phyloP scores from a whole-genome alignment of 2,329 filamentous ascomycete species.

The Lasiodiplodia sp. region DNA sequence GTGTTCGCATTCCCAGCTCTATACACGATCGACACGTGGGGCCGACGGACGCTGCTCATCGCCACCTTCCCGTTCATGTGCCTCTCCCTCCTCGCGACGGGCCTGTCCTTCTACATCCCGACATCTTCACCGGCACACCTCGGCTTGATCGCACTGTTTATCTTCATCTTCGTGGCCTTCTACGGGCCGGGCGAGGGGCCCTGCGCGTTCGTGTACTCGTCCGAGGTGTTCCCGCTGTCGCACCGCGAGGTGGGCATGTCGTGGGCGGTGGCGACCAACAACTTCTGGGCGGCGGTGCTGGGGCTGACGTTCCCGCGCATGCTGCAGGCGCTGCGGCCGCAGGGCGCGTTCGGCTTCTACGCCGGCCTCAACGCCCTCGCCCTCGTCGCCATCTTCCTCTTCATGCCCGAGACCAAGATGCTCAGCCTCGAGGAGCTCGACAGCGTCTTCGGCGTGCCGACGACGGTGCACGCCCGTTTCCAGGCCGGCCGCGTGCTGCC shows the following conservation, averaged over 20 bases:
- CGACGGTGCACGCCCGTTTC: slow-evolving; percentile 49
- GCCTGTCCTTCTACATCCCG: slow-evolving; percentile 62
- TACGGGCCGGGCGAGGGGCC: slow-evolving; percentile 55
- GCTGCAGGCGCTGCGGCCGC: slow-evolving; percentile 58
- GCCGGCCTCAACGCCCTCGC: slow-evolving; percentile 66
- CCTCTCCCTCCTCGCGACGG: slow-evolving; percentile 55
- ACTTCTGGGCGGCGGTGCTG: slow-evolving; percentile 65
- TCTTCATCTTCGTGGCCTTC: slow-evolving; percentile 63
- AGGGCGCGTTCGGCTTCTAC: slow-evolving; percentile 68
- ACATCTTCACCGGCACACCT: slow-evolving; percentile 49
- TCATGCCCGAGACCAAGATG: slow-evolving; percentile 58
- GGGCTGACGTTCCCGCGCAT: slow-evolving; percentile 69
- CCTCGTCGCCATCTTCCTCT: slow-evolving; percentile 64
- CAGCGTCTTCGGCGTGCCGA: slow-evolving; percentile 58
- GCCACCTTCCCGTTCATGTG: slow-evolving; percentile 61
- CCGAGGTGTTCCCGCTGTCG: slow-evolving; percentile 74
- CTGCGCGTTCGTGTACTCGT: slow-evolving; percentile 72
- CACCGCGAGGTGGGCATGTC: slow-evolving; percentile 77
- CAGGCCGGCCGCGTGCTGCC: slow-evolving; percentile 49
- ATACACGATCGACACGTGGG: slow-evolving; percentile 63
- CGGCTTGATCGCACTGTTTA: slow-evolving; percentile 61
- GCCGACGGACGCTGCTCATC: slow-evolving; percentile 58
- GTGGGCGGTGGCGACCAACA: slow-evolving; percentile 71
- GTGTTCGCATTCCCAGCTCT: slow-evolving; percentile 66
- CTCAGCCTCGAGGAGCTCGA: slow-evolving; percentile 57